These are phyloP conservation scores for Polyplosphaeria fusca DNA, from an alignment of 495 filamentous ascomycete species.

Conservation along the genomic window DNA sequence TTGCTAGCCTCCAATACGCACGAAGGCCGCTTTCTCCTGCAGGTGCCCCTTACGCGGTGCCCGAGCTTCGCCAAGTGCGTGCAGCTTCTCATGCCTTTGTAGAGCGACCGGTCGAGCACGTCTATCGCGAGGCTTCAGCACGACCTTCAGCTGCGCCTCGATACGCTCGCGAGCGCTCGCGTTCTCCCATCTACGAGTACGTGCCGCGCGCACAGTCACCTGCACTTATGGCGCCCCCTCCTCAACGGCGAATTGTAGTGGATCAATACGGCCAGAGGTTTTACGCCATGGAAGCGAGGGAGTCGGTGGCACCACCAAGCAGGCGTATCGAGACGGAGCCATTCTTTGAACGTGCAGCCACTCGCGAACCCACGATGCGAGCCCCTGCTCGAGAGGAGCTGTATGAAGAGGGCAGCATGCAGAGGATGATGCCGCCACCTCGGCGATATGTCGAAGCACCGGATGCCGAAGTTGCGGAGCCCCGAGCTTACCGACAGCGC, in stretches of 20 bases:
- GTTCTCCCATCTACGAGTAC: constrained; percentile 48
- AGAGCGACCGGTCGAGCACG: constrained; percentile 51
- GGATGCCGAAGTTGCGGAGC: constrained; percentile 47
- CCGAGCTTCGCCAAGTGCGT: constrained; percentile 40
- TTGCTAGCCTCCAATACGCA: constrained; percentile 53
- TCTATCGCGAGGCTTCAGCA: constrained; percentile 54
- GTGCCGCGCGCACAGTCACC: constrained; percentile 29
- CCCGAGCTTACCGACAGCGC: constrained; percentile 51
- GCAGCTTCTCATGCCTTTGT: constrained; percentile 60
- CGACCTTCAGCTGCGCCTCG: constrained; percentile 44
- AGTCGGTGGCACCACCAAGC: constrained; percentile 37
- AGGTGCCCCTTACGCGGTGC: constrained; percentile 8
- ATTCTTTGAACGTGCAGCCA: constrained; percentile 34
- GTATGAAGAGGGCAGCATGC: constrained; percentile 34
- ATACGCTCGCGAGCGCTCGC: constrained; percentile 56
- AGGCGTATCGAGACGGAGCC: constrained; percentile 29
- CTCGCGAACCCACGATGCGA: constrained; percentile 27
- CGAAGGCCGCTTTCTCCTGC: constrained; percentile 43
- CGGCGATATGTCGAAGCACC: constrained; percentile 54
- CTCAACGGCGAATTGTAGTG: constrained; percentile 37
- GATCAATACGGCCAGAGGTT: constrained; percentile 43
- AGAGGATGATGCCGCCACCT: constrained; percentile 40
- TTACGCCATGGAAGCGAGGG: constrained; percentile 32
- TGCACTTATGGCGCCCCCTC: constrained; percentile 32
- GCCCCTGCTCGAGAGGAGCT: constrained; percentile 24